Percentiles rank a stretch among this genome's conserved stretches.
Evolutionary conservation across 2,329 filamentous ascomycete species (phyloP).

Genomic region (Sordariomycetes sp.): DNA sequence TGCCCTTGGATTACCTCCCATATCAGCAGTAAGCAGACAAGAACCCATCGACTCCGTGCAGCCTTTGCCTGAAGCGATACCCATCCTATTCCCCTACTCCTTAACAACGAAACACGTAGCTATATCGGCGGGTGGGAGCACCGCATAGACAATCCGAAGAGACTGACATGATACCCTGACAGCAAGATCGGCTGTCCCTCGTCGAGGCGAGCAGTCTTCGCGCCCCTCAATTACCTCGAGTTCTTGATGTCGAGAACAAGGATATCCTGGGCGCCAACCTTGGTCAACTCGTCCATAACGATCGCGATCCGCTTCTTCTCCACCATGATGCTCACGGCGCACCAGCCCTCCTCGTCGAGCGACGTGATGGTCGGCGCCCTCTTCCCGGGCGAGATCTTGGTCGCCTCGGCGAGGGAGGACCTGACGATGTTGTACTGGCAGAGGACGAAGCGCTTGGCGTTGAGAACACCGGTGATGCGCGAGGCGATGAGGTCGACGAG

Average conservation of each 20-base stretch:
- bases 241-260: conserved; percentile 81
- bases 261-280: conserved; percentile 73
- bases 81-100: not conserved
- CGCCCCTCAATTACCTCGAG: conserved; percentile 35
- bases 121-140: not conserved
- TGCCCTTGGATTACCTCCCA: not conserved
- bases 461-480: conserved; percentile 87
- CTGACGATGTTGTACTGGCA: conserved; percentile 94
- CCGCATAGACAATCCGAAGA: not conserved
- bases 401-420: conserved; percentile 52
- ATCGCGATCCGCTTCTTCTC: conserved; percentile 75
- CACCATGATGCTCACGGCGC: conserved; percentile 91
- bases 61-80: not conserved
- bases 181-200: not conserved
- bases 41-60: not conserved
- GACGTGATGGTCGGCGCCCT: conserved; percentile 86
- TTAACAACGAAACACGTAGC: not conserved
- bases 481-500: conserved; percentile 77
- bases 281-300: conserved; percentile 76
- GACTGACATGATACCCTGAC: not conserved
- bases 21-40: not conserved
- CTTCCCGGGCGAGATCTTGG: conserved; percentile 81
- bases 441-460: conserved; percentile 84
- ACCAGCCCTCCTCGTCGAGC: conserved; percentile 82
- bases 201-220: not conserved